phyloP scores from a whole-genome alignment of 2,329 filamentous ascomycete genomes.

The Paradendryphiella salina region DNA sequence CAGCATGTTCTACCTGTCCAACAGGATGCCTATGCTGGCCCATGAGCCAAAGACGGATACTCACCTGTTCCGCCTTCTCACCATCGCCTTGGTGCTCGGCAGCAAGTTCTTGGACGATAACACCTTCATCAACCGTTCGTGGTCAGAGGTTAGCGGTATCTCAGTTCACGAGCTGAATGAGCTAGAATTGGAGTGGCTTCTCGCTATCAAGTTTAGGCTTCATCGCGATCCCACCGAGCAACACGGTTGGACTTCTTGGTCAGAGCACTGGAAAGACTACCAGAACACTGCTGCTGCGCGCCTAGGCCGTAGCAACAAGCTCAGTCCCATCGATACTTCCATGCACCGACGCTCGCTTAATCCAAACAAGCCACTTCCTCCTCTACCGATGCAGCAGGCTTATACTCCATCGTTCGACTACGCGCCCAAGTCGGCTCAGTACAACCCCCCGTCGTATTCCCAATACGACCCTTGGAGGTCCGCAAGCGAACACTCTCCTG shows the following conservation, averaged over 20 bases:
- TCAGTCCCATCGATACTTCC: conserved; percentile 68
- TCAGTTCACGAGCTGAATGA: conserved; percentile 79
- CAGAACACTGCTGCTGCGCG: conserved; percentile 54
- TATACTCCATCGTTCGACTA: conserved; percentile 44
- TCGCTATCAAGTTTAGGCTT: conserved; percentile 78
- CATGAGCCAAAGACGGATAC: conserved; percentile 57
- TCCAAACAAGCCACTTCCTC: conserved; percentile 51
- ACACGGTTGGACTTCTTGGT: conserved; percentile 70
- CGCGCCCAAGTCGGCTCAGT: conserved; percentile 45
- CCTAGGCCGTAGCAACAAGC: conserved; percentile 46
- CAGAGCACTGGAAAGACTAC: conserved; percentile 68
- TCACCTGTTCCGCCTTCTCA: conserved; percentile 85
- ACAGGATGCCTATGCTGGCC: conserved; percentile 76
- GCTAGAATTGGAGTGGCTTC: conserved; percentile 86
- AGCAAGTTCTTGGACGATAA: conserved; percentile 98
- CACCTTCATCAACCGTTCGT: conserved; percentile 95
- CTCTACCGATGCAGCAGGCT: conserved; percentile 48
- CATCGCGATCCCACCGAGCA: conserved; percentile 82
- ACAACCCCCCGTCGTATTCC: conserved; percentile 40
- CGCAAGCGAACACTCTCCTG: conserved; percentile 54
- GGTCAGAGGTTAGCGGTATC: conserved; percentile 93
- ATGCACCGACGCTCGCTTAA: conserved; percentile 57
- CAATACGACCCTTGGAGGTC: conserved; percentile 51
- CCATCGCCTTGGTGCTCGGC: conserved; percentile 79
- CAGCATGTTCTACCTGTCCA: conserved; percentile 85